Evolutionary conservation across 495 filamentous ascomycete genomes (phyloP).

Genomic region (Pyronema domesticum): DNA sequence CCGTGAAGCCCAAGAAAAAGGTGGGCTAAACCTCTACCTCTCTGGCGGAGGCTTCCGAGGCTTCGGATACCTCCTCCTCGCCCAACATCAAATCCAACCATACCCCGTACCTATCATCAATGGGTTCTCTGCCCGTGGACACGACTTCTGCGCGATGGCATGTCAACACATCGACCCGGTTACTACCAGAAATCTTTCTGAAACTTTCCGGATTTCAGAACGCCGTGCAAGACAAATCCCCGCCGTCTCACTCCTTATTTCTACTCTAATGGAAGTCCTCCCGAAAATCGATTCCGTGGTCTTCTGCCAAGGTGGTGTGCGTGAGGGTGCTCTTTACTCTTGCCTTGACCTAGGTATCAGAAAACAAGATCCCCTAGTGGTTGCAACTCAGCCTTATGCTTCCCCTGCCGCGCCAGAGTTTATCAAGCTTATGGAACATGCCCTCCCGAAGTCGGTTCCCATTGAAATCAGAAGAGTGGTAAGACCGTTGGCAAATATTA

Average conservation of each 20-base stretch:
- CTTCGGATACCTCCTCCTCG: constrained; percentile 72
- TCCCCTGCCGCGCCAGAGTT: constrained; percentile 28
- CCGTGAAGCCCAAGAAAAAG: constrained; percentile 30
- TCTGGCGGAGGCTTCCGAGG: constrained; percentile 84
- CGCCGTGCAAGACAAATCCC: constrained; percentile 65
- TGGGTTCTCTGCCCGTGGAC: constrained; percentile 47
- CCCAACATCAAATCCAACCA: constrained; percentile 43
- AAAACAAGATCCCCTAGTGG: constrained; percentile 45
- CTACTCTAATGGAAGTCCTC: constrained; percentile 48
- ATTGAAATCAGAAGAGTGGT: constrained; percentile 31
- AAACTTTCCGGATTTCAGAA: constrained; percentile 69
- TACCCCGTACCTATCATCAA: constrained; percentile 81
- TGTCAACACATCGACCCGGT: constrained; percentile 39
- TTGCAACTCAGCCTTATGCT: constrained; percentile 38
- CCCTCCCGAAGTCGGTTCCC: constrained; percentile 28
- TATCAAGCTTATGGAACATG: constrained; percentile 29
- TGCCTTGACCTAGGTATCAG: constrained; percentile 40
- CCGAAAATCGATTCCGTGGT: constrained; percentile 52
- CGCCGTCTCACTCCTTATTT: constrained; percentile 62
- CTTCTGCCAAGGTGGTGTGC: constrained; percentile 71
- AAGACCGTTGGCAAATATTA: constrained; percentile 34
- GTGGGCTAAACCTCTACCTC: constrained; percentile 54
- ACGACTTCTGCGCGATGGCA: constrained; percentile 43
- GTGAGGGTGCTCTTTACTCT: constrained; percentile 63
- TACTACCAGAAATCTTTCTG: constrained; percentile 27